Evolutionary conservation across 2,329 filamentous ascomycete species (phyloP).

Genomic region (Epichloe brachyelytri): DNA sequence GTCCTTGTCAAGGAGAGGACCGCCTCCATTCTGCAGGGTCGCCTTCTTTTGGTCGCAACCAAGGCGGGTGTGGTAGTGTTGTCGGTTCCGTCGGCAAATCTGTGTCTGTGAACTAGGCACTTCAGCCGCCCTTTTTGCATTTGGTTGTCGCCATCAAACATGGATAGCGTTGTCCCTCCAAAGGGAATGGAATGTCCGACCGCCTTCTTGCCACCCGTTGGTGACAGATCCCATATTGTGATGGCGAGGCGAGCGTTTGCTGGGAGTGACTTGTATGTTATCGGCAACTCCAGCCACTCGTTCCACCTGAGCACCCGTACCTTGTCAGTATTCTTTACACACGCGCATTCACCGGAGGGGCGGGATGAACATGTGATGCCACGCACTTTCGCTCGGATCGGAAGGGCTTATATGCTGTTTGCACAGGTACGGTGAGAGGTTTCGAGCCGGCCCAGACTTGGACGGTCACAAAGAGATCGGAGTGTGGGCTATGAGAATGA

Average conservation of each 20-base stretch:
- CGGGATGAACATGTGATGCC: background rate
- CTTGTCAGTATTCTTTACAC: background rate
- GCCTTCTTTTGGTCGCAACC: conserved; percentile 42
- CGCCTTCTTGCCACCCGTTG: conserved; percentile 55
- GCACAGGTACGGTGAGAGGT: conserved; percentile 77
- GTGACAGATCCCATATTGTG: conserved; percentile 89
- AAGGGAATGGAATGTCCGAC: conserved; percentile 77
- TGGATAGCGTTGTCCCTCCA: conserved; percentile 76
- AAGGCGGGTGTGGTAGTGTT: conserved; percentile 64
- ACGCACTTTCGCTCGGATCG: conserved; percentile 52
- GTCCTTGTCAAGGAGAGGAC: conserved; percentile 51
- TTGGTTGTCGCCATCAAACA: conserved; percentile 91
- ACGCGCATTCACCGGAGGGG: background rate
- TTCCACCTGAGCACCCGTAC: conserved; percentile 55
- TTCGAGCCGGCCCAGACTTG: conserved; percentile 96
- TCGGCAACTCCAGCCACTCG: conserved; percentile 85
- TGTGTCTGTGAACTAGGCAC: conserved; percentile 71
- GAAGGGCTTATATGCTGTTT: conserved; percentile 88
- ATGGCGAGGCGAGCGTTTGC: conserved; percentile 75
- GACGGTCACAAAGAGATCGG: conserved; percentile 83
- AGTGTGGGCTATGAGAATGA: conserved; percentile 45
- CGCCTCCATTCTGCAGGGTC: conserved; percentile 34
- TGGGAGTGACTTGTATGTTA: conserved; percentile 72
- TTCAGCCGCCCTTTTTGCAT: conserved; percentile 86
- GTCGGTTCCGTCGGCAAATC: conserved; percentile 73